phyloP scores from a whole-genome alignment of 2,329 filamentous ascomycete species.

The Atkinsonella hypoxylon region DNA sequence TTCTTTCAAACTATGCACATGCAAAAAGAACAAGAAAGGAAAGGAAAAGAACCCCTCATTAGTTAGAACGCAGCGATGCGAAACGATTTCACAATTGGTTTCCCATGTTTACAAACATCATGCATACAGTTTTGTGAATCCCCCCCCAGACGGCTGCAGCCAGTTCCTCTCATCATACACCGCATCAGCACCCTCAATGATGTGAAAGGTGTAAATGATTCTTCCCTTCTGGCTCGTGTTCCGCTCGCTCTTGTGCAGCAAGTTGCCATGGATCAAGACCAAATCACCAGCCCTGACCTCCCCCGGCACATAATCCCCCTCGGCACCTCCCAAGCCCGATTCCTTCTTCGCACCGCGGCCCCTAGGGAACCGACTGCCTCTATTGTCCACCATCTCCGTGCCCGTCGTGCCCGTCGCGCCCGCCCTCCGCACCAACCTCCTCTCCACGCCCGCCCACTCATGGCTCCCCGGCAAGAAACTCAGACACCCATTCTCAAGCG shows the following conservation, averaged over 20 bases:
- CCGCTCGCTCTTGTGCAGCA: slow-evolving; percentile 91
- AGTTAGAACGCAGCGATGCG: background rate
- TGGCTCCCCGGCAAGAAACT: slow-evolving; percentile 80
- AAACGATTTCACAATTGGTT: background rate
- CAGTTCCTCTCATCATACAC: slow-evolving; percentile 82
- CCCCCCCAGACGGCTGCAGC: slow-evolving; percentile 72
- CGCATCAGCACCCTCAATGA: slow-evolving; percentile 69
- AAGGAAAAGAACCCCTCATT: too few relatives aligned
- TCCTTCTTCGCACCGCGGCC: slow-evolving; percentile 31
- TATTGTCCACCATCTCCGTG: slow-evolving; percentile 62
- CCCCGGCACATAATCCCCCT: slow-evolving; percentile 56
- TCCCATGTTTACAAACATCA: slow-evolving; percentile 9
- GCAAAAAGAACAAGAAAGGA: too few relatives aligned
- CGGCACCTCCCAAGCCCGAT: slow-evolving; percentile 23
- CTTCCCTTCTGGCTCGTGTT: slow-evolving; percentile 77
- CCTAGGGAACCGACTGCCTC: slow-evolving; percentile 50
- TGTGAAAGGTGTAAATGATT: slow-evolving; percentile 95
- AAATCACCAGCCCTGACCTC: slow-evolving; percentile 86
- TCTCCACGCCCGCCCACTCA: slow-evolving; percentile 54
- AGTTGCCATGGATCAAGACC: slow-evolving; percentile 89
- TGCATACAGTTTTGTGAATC: slow-evolving; percentile 59
- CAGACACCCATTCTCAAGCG: slow-evolving; percentile 74
- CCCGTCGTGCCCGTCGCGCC: slow-evolving; percentile 37
- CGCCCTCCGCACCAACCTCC: slow-evolving; percentile 61
- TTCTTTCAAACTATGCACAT: background rate